Base-by-base conservation (phyloP, 2,329 filamentous ascomycete species). In the Fusarium pseudoanthophilum region DNA sequence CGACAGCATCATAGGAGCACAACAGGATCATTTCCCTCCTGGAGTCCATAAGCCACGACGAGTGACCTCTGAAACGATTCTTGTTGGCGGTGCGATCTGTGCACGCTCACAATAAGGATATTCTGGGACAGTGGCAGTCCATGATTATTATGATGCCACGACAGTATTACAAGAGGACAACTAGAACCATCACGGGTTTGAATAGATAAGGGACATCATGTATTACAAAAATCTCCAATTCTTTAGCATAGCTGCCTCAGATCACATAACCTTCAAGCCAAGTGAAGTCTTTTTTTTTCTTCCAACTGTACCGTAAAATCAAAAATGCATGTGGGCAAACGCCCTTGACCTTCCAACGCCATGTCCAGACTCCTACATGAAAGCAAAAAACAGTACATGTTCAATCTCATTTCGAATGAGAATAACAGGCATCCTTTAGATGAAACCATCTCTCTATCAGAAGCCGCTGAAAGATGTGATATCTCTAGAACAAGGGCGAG, bases 271-370 rank as follows among this genome's bases (percentile, higher is more conserved):
- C 46, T 52, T 67, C 42, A 71, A 72, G 64, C 32, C 61, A 72
- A 34, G 43, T 62, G 57, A 77, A 61, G 61, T 58, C 49, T 68
- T 73, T 75, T 76, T 75, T 76, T 75, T 67, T 69, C 74, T 74
- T 78, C 74, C 74, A 57, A 43, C 75, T 69, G 68, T 67, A 64
- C 73, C 67, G 52, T 59, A 43, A 73, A 64, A 68, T 42, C 51
- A 75, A 64, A 48, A 58, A 75, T 60, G 71, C 60, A 71, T 40
- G 53, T 39, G 26, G 49, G 26, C 60, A 69, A 62, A 43, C 53
- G 32, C 49, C 62, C 71, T 61, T 48, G 49, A 45, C 61, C 60
- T 69, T 30, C 58, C 32, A 71, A 71, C 76, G 59, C 76, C 74
- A 37, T 75, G 53, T 61, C 71, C 74, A 67, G 60, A 66, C 73